Conservation (phyloP, 305 asterid genomes). For the Striga hermonthica region DNA sequence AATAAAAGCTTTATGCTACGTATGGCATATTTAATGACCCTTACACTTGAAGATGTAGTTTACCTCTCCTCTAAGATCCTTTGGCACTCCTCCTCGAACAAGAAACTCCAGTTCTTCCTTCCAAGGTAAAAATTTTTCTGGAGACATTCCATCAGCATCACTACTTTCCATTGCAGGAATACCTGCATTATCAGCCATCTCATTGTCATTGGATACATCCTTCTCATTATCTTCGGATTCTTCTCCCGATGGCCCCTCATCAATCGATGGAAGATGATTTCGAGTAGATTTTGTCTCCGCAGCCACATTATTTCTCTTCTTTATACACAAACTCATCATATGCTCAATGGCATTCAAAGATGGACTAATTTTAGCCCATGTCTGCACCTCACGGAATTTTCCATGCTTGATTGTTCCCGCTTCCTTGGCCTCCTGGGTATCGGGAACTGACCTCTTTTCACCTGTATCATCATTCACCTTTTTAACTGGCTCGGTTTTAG, state of each 20-base stretch:
- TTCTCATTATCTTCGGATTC: conserved; percentile 40
- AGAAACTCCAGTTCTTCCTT: conserved; percentile 80
- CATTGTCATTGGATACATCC: conserved; percentile 39
- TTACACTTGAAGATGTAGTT: conserved; percentile 22
- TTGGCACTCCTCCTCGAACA: conserved; percentile 90
- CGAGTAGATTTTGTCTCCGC: conserved; percentile 29
- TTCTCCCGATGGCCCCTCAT: conserved; percentile 40
- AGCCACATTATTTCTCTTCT: conserved; percentile 44
- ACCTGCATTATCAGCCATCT: conserved; percentile 38
- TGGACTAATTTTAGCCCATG: conserved; percentile 66
- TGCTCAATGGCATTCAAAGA: conserved; percentile 54
- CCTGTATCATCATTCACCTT: conserved; percentile 41
- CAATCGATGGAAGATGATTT: conserved; percentile 47
- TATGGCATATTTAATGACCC: conserved; percentile 15
- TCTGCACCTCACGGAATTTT: conserved; percentile 49
- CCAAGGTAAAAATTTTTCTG: conserved; percentile 53
- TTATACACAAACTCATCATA: conserved; percentile 66
- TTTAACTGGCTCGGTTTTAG: conserved; percentile 31
- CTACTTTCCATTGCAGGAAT: conserved; percentile 39
- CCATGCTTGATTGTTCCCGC: conserved; percentile 35
- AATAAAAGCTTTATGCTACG: conserved; percentile 27
- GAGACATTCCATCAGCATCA: conserved; percentile 33
- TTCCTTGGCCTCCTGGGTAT: conserved; percentile 39
- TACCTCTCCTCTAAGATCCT: conserved; percentile 96
- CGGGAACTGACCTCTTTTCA: conserved; percentile 36